Percentiles rank a stretch among this genome's conserved stretches.
Evolutionary conservation across 306 rosid species (phyloP).

Genomic region (Cicer chorassanicum): DNA sequence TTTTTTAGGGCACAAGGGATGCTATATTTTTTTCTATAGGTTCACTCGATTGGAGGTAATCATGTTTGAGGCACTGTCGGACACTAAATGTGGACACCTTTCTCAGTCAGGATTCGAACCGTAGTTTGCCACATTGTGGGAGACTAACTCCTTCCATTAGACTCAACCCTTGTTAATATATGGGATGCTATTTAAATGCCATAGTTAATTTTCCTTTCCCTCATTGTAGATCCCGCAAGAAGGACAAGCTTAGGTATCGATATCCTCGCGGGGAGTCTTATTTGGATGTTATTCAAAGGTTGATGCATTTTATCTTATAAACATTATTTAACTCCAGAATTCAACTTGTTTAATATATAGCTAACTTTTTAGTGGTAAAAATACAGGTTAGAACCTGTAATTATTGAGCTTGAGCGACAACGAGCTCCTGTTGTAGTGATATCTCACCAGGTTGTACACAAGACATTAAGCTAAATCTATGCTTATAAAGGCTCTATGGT

Average conservation of each 20-base stretch:
- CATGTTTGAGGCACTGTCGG: too few species aligned
- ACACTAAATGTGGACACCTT: too few species aligned
- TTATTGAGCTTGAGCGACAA: slow-evolving; percentile 97
- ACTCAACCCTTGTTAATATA: too few species aligned
- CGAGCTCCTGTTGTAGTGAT: slow-evolving; percentile 98
- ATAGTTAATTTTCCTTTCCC: not conserved
- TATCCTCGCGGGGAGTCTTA: slow-evolving; percentile 99
- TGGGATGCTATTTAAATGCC: slow-evolving; percentile 23
- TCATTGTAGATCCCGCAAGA: slow-evolving; percentile 75
- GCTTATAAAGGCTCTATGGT: slow-evolving; percentile 19
- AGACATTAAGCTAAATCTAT: slow-evolving; percentile 20
- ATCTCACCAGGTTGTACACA: slow-evolving; percentile 79
- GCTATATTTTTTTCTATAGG: not conserved
- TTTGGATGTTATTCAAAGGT: slow-evolving; percentile 98
- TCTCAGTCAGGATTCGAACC: too few species aligned
- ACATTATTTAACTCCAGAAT: slow-evolving; percentile 11
- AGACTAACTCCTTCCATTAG: too few species aligned
- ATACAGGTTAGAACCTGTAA: slow-evolving; percentile 97
- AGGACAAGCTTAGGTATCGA: slow-evolving; percentile 94
- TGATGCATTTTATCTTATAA: slow-evolving; percentile 27
- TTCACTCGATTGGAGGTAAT: too few species aligned
- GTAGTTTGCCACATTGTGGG: too few species aligned
- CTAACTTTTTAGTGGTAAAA: slow-evolving; percentile 18
- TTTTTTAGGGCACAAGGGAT: slow-evolving; percentile 11
- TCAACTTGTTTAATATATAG: slow-evolving; percentile 35